A percentile compares a stretch with the other conserved stretches of the same genome.
These are phyloP conservation scores for Fusarium sp. DNA, from an alignment of 2,329 filamentous ascomycete genomes.

Conservation along the genomic window DNA sequence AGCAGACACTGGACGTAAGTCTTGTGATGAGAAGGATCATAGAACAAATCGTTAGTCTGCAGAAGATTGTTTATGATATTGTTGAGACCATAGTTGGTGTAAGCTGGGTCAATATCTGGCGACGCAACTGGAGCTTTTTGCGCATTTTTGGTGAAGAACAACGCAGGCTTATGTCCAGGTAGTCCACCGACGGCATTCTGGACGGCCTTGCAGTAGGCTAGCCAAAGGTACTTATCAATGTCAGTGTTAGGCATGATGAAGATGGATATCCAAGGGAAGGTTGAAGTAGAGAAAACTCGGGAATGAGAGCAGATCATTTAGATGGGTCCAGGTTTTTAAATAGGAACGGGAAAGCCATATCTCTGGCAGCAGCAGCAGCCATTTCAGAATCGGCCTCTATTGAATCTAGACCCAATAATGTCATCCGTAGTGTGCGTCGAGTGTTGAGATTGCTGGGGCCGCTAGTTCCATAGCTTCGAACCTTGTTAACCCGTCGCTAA, in stretches of 20 bases:
- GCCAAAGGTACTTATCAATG: slow-evolving; percentile 34
- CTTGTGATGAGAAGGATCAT: slow-evolving; percentile 37
- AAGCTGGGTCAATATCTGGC: slow-evolving; percentile 27
- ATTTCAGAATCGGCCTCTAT: not conserved
- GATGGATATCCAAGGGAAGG: too few relatives aligned
- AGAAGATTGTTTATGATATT: slow-evolving; percentile 36
- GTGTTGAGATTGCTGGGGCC: not conserved
- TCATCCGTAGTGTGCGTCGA: not conserved
- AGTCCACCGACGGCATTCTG: slow-evolving; percentile 39
- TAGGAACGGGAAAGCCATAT: slow-evolving; percentile 11
- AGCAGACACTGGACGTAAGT: slow-evolving; percentile 35
- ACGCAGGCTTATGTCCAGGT: slow-evolving; percentile 37
- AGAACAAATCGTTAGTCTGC: slow-evolving; percentile 34
- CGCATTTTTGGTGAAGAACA: slow-evolving; percentile 41
- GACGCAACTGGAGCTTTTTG: slow-evolving; percentile 39
- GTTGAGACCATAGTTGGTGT: slow-evolving; percentile 37
- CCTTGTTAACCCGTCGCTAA: not conserved
- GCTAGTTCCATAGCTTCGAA: slow-evolving; percentile 23
- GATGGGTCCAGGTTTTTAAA: slow-evolving; percentile 5
- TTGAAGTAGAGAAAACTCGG: not conserved
- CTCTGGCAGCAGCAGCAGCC: not conserved
- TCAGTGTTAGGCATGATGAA: slow-evolving; percentile 23
- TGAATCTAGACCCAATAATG: slow-evolving; percentile 16
- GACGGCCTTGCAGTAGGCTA: slow-evolving; percentile 37
- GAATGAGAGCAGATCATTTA: not conserved